Evolutionary conservation across 352 stramenopile species (phyloP).

Genomic region (Phytophthora colocasiae): DNA sequence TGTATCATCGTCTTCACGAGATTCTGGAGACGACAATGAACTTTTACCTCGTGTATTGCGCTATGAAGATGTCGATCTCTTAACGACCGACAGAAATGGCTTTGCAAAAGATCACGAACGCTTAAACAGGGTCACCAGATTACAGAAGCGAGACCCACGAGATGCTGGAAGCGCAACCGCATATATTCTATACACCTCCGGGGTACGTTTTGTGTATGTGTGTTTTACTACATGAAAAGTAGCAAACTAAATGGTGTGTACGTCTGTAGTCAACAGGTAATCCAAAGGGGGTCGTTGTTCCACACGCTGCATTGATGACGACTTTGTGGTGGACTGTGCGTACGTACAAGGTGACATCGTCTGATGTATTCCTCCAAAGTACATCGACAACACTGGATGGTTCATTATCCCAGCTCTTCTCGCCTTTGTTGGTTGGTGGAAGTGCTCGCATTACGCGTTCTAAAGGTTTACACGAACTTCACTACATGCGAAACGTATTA

Average conservation of each 20-base stretch:
- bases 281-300: conserved; percentile 76
- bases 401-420: conserved; percentile 68
- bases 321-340: conserved; percentile 62
- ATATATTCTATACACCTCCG: conserved; percentile 83
- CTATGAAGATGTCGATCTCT: conserved; percentile 40
- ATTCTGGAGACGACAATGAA: conserved; percentile 4
- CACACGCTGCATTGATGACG: conserved; percentile 66
- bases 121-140: not conserved
- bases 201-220: conserved; percentile 31
- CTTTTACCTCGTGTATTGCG: conserved; percentile 26
- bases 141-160: not conserved
- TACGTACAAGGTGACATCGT: conserved; percentile 57
- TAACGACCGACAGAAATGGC: not conserved
- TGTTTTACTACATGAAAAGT: not conserved
- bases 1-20: conserved; percentile 13
- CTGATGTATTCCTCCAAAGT: conserved; percentile 72
- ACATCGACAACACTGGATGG: conserved; percentile 65
- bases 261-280: conserved; percentile 52
- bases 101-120: not conserved
- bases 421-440: conserved; percentile 49
- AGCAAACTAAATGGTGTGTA: too few species aligned
- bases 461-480: conserved; percentile 57
- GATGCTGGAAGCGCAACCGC: conserved; percentile 27
- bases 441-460: conserved; percentile 51
- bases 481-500: conserved; percentile 42